Base-by-base conservation (phyloP, 148 eudicot genomes). In the Persicaria maculosa region DNA sequence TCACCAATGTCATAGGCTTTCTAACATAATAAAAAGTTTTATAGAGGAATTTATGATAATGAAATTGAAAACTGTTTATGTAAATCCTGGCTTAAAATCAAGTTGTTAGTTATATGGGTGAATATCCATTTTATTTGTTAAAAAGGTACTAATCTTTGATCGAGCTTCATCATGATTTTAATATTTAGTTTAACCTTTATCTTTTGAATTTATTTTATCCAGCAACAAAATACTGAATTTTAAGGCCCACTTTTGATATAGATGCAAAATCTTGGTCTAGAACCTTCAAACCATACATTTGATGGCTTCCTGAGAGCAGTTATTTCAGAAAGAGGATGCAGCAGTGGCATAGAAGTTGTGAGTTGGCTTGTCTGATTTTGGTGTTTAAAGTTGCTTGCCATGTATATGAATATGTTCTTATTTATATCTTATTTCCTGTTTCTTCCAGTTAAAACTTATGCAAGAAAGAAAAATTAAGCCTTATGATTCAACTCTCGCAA, bases 261-360 rank as follows among this genome's bases (percentile, higher is more conserved):
- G 97, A 92, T 95, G 97, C 90, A 89, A 87, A 79, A 72, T 79
- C 85, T 95, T 80, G 98, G 97, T 53, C 46, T 95, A 81, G 85
- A 88, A 84, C 93, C 87, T 40, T 85, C 98, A 57, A 31, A 79
- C 71, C 20, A 57, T 76, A 83, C 88, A 72, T 90, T 84, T 78
- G 83, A 88, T 79, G 92, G 93, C 81, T 83, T 87, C 64, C 81
- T 87, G 75, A 90, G 81, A 83, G 93, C 90, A 79, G 78, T 85
- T 80, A 79, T 86, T 64, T 55, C 81, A 36, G 79, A 69, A 55
- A 82, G 83, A 79, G 82, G 85, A 48, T 77, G 81, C 76, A 64
- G 15, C 48, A 83, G 81, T 58, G 85, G 81, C 71, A 71, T 92
- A 68, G 86, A 88, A 86, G 22, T 89, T 74, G 98, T 94, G 83